Evolutionary conservation across 2,329 filamentous ascomycete species (phyloP).

Genomic region (Tolypocladium ovalisporum): DNA sequence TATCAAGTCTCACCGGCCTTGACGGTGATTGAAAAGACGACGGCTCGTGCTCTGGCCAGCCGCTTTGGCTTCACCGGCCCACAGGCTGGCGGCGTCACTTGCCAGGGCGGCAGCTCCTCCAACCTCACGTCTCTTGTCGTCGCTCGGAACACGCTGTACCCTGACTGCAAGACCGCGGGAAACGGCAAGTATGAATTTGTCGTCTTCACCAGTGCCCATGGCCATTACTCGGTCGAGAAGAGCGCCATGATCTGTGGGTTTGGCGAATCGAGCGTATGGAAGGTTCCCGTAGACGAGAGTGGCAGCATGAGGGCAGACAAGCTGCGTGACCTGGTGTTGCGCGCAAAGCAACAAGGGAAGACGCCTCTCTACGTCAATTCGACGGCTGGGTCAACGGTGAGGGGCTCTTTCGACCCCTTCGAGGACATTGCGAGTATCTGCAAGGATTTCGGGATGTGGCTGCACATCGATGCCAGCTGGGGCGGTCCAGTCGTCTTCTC

Average conservation of each 20-base stretch:
- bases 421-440: slow-evolving; percentile 59
- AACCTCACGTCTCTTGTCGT: slow-evolving; percentile 80
- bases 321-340: slow-evolving; percentile 51
- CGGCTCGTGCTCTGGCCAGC: slow-evolving; percentile 58
- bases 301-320: slow-evolving; percentile 62
- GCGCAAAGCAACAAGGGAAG: slow-evolving; percentile 54
- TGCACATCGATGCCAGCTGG: slow-evolving; percentile 91
- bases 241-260: slow-evolving; percentile 85
- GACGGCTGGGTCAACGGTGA: slow-evolving; percentile 87
- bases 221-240: slow-evolving; percentile 92
- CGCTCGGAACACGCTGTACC: slow-evolving; percentile 77
- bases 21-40: slow-evolving; percentile 78
- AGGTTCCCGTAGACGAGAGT: slow-evolving; percentile 59
- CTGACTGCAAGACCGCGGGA: slow-evolving; percentile 63
- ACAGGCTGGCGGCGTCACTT: slow-evolving; percentile 62
- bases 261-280: slow-evolving; percentile 61
- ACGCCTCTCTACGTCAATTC: slow-evolving; percentile 93
- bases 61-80: slow-evolving; percentile 68
- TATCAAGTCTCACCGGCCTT: slow-evolving; percentile 88
- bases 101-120: slow-evolving; percentile 74
- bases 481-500: slow-evolving; percentile 78
- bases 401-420: slow-evolving; percentile 82
- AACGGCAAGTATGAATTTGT: slow-evolving; percentile 58
- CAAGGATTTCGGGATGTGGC: slow-evolving; percentile 64
- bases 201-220: slow-evolving; percentile 79